A percentile compares a stretch with the other conserved stretches of the same genome.
Evolutionary conservation across 2,329 filamentous ascomycete genomes (phyloP).

Genomic region (Sporothrix brunneoviolacea): DNA sequence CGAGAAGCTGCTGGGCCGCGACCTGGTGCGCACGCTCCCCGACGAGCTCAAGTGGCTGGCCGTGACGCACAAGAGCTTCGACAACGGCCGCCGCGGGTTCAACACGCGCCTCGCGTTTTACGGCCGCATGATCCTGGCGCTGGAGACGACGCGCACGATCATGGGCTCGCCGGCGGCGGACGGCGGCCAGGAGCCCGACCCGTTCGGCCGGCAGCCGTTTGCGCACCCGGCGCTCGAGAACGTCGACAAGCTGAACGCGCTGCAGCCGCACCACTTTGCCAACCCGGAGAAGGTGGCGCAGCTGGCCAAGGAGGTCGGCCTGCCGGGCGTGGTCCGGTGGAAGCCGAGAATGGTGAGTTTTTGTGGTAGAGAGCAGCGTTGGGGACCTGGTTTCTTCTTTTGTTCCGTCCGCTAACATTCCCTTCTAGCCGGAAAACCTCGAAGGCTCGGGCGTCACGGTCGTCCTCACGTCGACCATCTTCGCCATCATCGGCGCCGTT

Average conservation of each 20-base stretch:
- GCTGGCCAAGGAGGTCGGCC: conserved; percentile 62
- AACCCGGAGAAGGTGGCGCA: conserved; percentile 58
- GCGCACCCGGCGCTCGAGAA: conserved; percentile 62
- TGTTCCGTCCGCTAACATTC: not conserved
- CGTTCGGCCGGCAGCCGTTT: conserved; percentile 56
- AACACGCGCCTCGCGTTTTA: conserved; percentile 90
- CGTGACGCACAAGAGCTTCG: conserved; percentile 96
- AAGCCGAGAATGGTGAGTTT: conserved; percentile 69
- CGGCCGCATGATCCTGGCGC: conserved; percentile 32
- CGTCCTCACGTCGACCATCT: conserved; percentile 70
- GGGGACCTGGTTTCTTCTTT: not conserved
- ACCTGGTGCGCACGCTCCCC: conserved; percentile 65
- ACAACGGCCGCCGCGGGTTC: conserved; percentile 87
- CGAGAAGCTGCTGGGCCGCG: conserved; percentile 63
- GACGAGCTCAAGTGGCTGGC: conserved; percentile 96
- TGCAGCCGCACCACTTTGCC: conserved; percentile 55
- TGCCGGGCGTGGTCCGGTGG: conserved; percentile 72
- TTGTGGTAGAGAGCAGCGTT: not conserved
- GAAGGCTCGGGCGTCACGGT: conserved; percentile 64
- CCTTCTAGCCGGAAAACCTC: conserved; percentile 62
- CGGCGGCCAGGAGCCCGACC: conserved; percentile 16
- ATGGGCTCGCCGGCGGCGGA: conserved; percentile 15
- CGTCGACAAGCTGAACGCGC: conserved; percentile 62
- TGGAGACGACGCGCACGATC: conserved; percentile 23
- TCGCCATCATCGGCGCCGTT: conserved; percentile 81